phyloP scores from a whole-genome alignment of 2,329 filamentous ascomycete species.

The Aspergillus caelatus region DNA sequence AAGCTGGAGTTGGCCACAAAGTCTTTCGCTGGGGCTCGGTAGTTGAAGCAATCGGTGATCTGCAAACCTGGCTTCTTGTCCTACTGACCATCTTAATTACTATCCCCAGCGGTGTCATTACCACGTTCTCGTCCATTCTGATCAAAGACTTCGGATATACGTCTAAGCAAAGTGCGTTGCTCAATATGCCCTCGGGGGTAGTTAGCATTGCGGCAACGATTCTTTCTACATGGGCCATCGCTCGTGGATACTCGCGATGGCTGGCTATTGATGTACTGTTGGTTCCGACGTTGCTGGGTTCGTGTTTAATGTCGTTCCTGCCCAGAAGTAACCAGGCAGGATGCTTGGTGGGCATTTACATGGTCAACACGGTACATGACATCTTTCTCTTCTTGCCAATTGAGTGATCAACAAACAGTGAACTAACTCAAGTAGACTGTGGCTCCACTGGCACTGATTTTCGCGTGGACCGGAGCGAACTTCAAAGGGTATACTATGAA shows the following conservation, averaged over 20 bases:
- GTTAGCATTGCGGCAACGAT: constrained; percentile 45
- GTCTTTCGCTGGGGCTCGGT: constrained; percentile 27
- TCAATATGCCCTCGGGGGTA: constrained; percentile 50
- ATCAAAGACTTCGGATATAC: constrained; percentile 47
- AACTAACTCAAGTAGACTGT: constrained; percentile 33
- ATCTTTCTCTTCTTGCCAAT: no score
- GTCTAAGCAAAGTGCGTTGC: constrained; percentile 44
- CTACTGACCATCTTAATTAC: constrained; percentile 37
- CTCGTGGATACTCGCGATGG: constrained; percentile 43
- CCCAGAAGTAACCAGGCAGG: constrained; percentile 42
- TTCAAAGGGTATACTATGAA: constrained; percentile 51
- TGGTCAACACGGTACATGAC: constrained; percentile 32
- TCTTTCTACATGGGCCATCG: constrained; percentile 41
- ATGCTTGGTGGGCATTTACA: constrained; percentile 47
- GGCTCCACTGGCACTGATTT: constrained; percentile 45
- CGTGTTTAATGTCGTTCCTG: constrained; percentile 40
- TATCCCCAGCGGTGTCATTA: constrained; percentile 50
- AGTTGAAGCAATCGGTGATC: constrained; percentile 21
- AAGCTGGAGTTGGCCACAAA: constrained; percentile 24
- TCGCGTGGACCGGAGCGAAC: constrained; percentile 50
- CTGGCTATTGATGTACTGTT: constrained; percentile 46
- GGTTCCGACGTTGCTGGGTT: constrained; percentile 50
- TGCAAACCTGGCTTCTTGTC: constrained; percentile 26
- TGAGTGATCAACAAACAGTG: constrained; percentile 24
- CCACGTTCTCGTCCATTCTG: constrained; percentile 49